Percentiles rank a stretch among this genome's conserved stretches.
phyloP scores from a whole-genome alignment of 1,284 basidiomycete species.

The Leccinum fallax region DNA sequence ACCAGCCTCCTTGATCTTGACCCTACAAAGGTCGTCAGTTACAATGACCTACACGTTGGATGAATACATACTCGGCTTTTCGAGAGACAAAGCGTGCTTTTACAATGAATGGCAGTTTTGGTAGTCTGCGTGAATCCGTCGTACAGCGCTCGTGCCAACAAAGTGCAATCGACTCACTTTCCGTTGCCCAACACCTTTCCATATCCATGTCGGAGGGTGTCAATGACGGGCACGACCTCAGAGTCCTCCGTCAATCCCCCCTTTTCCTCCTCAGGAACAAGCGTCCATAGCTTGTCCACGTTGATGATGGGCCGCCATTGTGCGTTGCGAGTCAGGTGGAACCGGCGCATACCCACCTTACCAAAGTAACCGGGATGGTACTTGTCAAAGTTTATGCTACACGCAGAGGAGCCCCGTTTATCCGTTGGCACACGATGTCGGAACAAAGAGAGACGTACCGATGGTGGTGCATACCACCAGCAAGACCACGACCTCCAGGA shows the following conservation, averaged over 20 bases:
- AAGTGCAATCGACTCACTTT: constrained; percentile 50
- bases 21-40: constrained; percentile 43
- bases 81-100: constrained; percentile 93
- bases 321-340: constrained; percentile 92
- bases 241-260: constrained; percentile 66
- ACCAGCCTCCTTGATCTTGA: constrained; percentile 90
- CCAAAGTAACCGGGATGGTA: constrained; percentile 99
- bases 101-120: constrained; percentile 89
- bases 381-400: constrained; percentile 86
- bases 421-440: not conserved
- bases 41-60: not conserved
- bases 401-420: not conserved
- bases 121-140: constrained; percentile 51
- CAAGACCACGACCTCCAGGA: constrained; percentile 99
- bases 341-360: constrained; percentile 99
- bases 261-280: constrained; percentile 80
- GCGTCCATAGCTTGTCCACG: constrained; percentile 90
- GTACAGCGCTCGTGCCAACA: not conserved
- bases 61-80: constrained; percentile 77
- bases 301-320: constrained; percentile 96
- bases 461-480: constrained; percentile 99
- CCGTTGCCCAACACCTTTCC: constrained; percentile 93
- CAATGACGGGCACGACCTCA: constrained; percentile 88
- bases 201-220: constrained; percentile 84
- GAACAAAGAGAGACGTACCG: constrained; percentile 55